Conservation (phyloP, 2,329 filamentous ascomycete genomes). For the Drechmeria coniospora region DNA sequence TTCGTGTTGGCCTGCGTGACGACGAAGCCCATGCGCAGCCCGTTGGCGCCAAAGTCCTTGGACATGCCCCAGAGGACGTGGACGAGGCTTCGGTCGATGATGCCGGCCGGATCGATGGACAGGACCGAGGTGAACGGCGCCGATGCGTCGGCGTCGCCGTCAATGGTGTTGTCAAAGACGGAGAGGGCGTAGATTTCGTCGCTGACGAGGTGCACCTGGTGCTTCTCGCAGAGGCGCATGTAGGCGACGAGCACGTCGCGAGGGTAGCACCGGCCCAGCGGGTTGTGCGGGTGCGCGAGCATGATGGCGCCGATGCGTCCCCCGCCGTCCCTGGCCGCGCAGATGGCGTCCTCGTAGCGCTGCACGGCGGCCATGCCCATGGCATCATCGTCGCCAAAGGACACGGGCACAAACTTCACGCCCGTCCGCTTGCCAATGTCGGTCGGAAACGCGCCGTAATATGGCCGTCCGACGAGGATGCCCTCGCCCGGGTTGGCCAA, state of each 20-base stretch:
- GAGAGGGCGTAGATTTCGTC: slow-evolving; percentile 37
- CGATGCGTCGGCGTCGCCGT: slow-evolving; percentile 7
- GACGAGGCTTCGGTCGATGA: slow-evolving; percentile 32
- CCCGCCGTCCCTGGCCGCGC: slow-evolving; percentile 22
- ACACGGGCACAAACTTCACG: slow-evolving; percentile 24
- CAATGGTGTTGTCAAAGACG: slow-evolving; percentile 25
- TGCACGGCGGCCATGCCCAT: slow-evolving; percentile 22
- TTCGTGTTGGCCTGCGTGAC: slow-evolving; percentile 28
- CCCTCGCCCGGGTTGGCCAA: slow-evolving; percentile 23
- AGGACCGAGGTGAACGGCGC: slow-evolving; percentile 29
- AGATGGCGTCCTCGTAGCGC: slow-evolving; percentile 27
- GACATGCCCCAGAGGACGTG: slow-evolving; percentile 34
- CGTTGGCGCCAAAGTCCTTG: slow-evolving; percentile 42
- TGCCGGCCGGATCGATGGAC: slow-evolving; percentile 22
- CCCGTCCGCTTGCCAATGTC: slow-evolving; percentile 28
- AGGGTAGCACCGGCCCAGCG: slow-evolving; percentile 32
- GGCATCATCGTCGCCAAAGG: slow-evolving; percentile 27
- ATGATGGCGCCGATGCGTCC: slow-evolving; percentile 30
- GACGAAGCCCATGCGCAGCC: slow-evolving; percentile 34
- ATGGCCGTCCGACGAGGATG: slow-evolving; percentile 25
- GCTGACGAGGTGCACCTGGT: slow-evolving; percentile 36
- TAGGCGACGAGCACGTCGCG: slow-evolving; percentile 21
- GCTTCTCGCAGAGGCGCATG: slow-evolving; percentile 29
- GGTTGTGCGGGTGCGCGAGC: slow-evolving; percentile 36
- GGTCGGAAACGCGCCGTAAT: slow-evolving; percentile 31